Percentiles rank a stretch among this genome's conserved stretches.
Conservation (phyloP, 345 rosid genomes). For the Sapria himalayana region DNA sequence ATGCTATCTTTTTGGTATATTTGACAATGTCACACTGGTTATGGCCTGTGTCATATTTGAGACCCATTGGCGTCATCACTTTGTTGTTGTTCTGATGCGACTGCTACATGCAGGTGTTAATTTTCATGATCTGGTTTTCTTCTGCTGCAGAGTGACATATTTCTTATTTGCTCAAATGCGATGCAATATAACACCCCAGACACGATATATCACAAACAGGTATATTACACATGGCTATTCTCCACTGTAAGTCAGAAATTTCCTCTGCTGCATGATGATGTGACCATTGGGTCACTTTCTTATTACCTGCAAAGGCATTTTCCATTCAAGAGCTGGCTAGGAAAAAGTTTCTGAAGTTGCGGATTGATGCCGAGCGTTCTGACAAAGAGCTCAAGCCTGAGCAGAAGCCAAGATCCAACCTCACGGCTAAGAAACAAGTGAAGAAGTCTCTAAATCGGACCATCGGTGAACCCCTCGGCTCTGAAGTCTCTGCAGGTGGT, state of each 20-base stretch:
- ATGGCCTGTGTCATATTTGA: no score
- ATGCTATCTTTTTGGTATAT: no score
- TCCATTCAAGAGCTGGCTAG: slow-evolving; percentile 51
- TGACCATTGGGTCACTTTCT: no score
- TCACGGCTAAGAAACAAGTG: slow-evolving; percentile 29
- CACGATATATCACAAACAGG: slow-evolving; percentile 64
- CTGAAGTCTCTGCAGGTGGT: slow-evolving; percentile 47
- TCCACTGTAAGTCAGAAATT: slow-evolving; percentile 8
- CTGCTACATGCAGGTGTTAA: no score
- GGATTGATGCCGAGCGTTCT: slow-evolving; percentile 25
- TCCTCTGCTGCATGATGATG: not conserved
- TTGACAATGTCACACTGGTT: no score
- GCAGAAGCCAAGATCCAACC: slow-evolving; percentile 20
- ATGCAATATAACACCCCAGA: slow-evolving; percentile 67
- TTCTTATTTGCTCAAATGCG: slow-evolving; percentile 67
- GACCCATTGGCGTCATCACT: no score
- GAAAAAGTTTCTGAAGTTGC: slow-evolving; percentile 49
- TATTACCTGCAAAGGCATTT: slow-evolving; percentile 43
- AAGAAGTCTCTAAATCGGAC: slow-evolving; percentile 30
- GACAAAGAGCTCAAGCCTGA: slow-evolving; percentile 34
- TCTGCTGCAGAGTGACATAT: slow-evolving; percentile 46
- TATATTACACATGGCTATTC: slow-evolving; percentile 7
- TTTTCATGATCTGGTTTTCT: slow-evolving; percentile 12
- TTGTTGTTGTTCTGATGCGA: no score
- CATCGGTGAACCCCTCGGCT: slow-evolving; percentile 27